Conservation (phyloP, 495 filamentous ascomycete species). For the Lentithecium fluviatile region DNA sequence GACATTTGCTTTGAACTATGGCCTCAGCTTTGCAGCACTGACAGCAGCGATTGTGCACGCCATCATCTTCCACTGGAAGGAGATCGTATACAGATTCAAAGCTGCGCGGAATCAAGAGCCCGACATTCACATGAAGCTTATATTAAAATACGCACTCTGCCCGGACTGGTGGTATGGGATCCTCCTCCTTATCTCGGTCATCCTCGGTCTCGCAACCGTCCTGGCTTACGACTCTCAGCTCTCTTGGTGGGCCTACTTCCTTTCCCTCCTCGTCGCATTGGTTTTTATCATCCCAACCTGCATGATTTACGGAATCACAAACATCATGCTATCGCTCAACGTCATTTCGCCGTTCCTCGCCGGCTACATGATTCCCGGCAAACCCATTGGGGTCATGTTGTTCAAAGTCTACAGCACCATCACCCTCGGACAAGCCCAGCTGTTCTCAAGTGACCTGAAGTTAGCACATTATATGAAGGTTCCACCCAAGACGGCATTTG, state of each 20-base stretch:
- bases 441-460: constrained; percentile 49
- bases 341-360: constrained; percentile 46
- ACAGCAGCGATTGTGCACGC: constrained; percentile 69
- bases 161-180: constrained; percentile 64
- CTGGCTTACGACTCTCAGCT: constrained; percentile 55
- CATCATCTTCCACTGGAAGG: constrained; percentile 66
- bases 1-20: constrained; percentile 76
- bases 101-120: constrained; percentile 55
- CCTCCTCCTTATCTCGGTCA: constrained; percentile 52
- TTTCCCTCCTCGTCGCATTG: constrained; percentile 26
- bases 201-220: constrained; percentile 53
- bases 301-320: constrained; percentile 38
- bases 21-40: constrained; percentile 73
- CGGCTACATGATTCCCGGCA: constrained; percentile 42
- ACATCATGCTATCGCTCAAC: constrained; percentile 43
- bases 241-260: constrained; percentile 41
- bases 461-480: constrained; percentile 52
- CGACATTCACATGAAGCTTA: constrained; percentile 65
- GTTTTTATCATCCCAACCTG: constrained; percentile 36
- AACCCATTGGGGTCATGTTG: constrained; percentile 46
- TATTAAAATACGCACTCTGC: constrained; percentile 57
- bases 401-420: constrained; percentile 37
- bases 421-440: constrained; percentile 37
- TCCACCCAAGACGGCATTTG: constrained; percentile 45
- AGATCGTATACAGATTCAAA: constrained; percentile 62